A percentile compares a stretch with the other conserved stretches of the same genome.
phyloP scores from a whole-genome alignment of 2,329 filamentous ascomycete genomes.

The Nigrospora osmanthi region DNA sequence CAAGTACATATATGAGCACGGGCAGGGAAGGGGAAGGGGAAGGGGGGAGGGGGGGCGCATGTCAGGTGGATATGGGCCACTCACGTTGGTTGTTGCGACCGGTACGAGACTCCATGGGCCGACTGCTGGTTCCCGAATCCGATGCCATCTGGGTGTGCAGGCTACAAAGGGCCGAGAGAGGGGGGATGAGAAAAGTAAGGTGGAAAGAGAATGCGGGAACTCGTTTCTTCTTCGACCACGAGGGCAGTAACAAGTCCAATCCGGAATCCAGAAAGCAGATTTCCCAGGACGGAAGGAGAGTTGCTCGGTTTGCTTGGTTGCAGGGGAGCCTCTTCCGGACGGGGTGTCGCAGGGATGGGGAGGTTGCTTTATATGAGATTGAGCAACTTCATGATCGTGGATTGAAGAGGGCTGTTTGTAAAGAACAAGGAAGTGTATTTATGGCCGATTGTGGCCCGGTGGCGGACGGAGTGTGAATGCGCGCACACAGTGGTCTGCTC shows the following conservation, averaged over 20 bases:
- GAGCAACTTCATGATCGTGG: constrained; percentile 24
- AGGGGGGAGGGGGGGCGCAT: neutral
- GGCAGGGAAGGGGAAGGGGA: constrained; percentile 16
- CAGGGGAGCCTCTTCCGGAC: neutral
- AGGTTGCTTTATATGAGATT: constrained; percentile 20
- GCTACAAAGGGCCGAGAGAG: constrained; percentile 8
- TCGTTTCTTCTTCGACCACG: too few species aligned
- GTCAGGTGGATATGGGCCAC: constrained; percentile 26
- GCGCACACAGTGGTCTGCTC: too few species aligned
- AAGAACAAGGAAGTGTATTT: neutral
- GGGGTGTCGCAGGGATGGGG: constrained; percentile 6
- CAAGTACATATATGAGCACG: constrained; percentile 11
- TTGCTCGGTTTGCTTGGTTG: constrained; percentile 3
- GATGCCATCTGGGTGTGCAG: constrained; percentile 18
- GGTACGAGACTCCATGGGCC: constrained; percentile 65
- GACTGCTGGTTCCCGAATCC: constrained; percentile 24
- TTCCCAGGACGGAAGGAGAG: constrained; percentile 3
- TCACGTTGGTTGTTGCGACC: constrained; percentile 76
- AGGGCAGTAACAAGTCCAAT: too few species aligned
- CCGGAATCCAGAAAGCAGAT: too few species aligned
- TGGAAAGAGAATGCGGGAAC: constrained; percentile 1
- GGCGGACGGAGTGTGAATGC: neutral
- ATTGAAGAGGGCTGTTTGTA: constrained; percentile 1
- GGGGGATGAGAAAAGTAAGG: constrained; percentile 2
- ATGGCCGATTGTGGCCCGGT: neutral